These are phyloP conservation scores for Verticillium zaregamsianum DNA, from an alignment of 2,329 filamentous ascomycete species.

Conservation along the genomic window DNA sequence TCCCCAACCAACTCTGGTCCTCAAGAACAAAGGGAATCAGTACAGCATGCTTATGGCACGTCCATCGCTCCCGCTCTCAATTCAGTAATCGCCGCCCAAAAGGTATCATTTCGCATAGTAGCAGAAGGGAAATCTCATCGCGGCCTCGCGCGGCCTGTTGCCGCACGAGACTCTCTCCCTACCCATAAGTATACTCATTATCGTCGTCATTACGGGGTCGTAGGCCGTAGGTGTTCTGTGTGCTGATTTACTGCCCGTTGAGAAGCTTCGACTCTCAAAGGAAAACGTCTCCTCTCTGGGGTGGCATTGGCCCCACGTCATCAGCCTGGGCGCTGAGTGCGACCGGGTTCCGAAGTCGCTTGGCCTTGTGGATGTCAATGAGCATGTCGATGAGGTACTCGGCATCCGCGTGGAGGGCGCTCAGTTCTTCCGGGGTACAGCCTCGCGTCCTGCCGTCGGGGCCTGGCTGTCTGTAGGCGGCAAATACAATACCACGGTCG, in stretches of 20 bases:
- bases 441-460: conserved; percentile 29
- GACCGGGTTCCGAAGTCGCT: conserved; percentile 22
- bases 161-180: not conserved
- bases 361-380: conserved; percentile 42
- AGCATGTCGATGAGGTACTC: conserved; percentile 50
- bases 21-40: not conserved
- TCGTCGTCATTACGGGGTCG: not conserved
- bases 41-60: not conserved
- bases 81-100: not conserved
- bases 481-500: conserved; percentile 52
- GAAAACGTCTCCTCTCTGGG: not conserved
- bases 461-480: conserved; percentile 47
- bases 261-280: not conserved
- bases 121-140: not conserved
- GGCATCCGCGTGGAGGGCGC: conserved; percentile 42
- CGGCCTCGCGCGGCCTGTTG: not conserved
- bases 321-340: conserved; percentile 6
- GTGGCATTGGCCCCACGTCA: conserved; percentile 7
- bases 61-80: not conserved
- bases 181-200: not conserved
- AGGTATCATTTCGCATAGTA: not conserved
- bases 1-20: not conserved
- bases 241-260: not conserved
- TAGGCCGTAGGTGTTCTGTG: not conserved
- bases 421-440: conserved; percentile 37